Conservation (phyloP, 208 protist genomes). For the Trypanosoma melophagium region DNA sequence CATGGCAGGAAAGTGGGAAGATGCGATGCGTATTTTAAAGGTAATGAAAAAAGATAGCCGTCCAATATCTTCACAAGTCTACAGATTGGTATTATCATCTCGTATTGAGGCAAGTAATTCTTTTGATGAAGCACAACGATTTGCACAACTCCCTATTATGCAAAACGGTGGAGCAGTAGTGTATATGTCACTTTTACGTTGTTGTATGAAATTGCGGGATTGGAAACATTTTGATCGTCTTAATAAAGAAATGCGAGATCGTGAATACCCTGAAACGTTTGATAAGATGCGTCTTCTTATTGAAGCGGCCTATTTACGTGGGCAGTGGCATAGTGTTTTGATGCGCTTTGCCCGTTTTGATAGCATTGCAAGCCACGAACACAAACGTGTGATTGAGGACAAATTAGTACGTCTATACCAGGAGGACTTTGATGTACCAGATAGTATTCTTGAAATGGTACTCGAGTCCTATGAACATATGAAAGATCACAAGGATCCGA, state of each 20-base stretch:
- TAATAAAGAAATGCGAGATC: slow-evolving; percentile 55
- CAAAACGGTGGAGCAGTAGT: slow-evolving; percentile 35
- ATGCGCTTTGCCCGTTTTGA: slow-evolving; percentile 68
- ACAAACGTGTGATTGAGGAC: slow-evolving; percentile 39
- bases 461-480: slow-evolving; percentile 50
- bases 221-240: slow-evolving; percentile 61
- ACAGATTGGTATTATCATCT: slow-evolving; percentile 39
- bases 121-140: slow-evolving; percentile 35
- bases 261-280: slow-evolving; percentile 59
- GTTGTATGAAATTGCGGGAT: slow-evolving; percentile 55
- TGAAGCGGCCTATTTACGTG: slow-evolving; percentile 55
- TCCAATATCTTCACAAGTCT: slow-evolving; percentile 53
- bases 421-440: slow-evolving; percentile 60
- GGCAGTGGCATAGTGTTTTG: slow-evolving; percentile 51
- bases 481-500: slow-evolving; percentile 37
- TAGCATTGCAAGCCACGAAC: slow-evolving; percentile 62
- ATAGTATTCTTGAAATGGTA: slow-evolving; percentile 62
- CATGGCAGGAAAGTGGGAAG: slow-evolving; percentile 53
- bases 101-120: slow-evolving; percentile 41
- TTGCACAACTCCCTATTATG: slow-evolving; percentile 35
- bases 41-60: slow-evolving; percentile 55
- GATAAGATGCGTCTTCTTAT: slow-evolving; percentile 75
- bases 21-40: slow-evolving; percentile 42
- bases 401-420: slow-evolving; percentile 45
- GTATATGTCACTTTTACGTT: slow-evolving; percentile 58